phyloP scores from a whole-genome alignment of 129 eudicot species.

The Artemisia annua region DNA sequence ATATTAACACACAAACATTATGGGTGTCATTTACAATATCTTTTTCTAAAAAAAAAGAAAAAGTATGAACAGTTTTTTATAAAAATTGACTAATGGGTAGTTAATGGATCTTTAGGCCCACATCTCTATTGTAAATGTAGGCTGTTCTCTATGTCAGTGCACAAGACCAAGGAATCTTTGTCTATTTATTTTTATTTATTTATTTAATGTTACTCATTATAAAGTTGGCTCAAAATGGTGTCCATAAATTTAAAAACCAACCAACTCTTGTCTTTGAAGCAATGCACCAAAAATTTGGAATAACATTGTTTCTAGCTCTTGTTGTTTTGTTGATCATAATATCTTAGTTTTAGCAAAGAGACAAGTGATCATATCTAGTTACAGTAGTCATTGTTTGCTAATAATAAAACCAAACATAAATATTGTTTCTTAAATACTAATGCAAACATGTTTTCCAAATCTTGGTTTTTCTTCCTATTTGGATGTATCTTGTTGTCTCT shows the following conservation, averaged over 20 bases:
- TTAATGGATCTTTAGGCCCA: slow-evolving; percentile 36
- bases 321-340: slow-evolving; percentile 38
- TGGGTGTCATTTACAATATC: slow-evolving; percentile 24
- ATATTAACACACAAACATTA: slow-evolving; percentile 26
- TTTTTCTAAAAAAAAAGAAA: neutral
- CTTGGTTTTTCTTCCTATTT: slow-evolving; percentile 45
- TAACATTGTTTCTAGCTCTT: slow-evolving; percentile 38
- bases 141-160: slow-evolving; percentile 37
- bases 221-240: neutral
- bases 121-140: slow-evolving; percentile 30
- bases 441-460: slow-evolving; percentile 43
- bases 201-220: slow-evolving; percentile 9
- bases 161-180: slow-evolving; percentile 34
- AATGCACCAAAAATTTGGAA: slow-evolving; percentile 62
- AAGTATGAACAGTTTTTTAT: neutral
- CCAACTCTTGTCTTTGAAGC: slow-evolving; percentile 33
- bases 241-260: slow-evolving; percentile 5
- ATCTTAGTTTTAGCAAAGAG: slow-evolving; percentile 36
- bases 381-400: slow-evolving; percentile 19
- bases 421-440: slow-evolving; percentile 31
- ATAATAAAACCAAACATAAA: slow-evolving; percentile 46
- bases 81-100: slow-evolving; percentile 34
- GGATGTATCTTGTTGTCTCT: slow-evolving; percentile 37
- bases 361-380: slow-evolving; percentile 43
- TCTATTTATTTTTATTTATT: slow-evolving; percentile 5